Evolutionary conservation across 2,329 filamentous ascomycete genomes (phyloP), one percentile per base, ranked within the genome.

Genomic region (Penicillium concentricum): DNA sequence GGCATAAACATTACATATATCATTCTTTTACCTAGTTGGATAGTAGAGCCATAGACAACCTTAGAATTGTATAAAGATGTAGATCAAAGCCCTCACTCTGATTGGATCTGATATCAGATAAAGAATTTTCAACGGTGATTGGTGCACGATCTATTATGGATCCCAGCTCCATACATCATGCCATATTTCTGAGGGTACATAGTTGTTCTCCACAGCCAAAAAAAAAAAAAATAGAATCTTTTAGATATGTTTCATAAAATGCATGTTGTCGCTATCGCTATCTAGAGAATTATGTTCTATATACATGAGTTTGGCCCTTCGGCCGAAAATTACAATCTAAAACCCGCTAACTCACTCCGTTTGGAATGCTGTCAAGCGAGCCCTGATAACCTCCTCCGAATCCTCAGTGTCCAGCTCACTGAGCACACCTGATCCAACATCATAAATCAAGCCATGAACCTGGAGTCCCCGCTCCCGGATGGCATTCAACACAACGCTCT

Each of bases 401-500:
- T 79, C 77, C 38, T 75, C 65, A 7, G 72, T 75, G 20, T 82
- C 79, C 57, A 87, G 62, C 58, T 84, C 76, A 54, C 81, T 77
- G 64, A 87, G 73, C 45, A 80, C 70, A n/a, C 83, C 84, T 24
- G 72, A 80, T 5, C 71, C 81, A 57, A 87, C 79, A 66, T 94
- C 87, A 71, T 90, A 93, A 15, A 95, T 79, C 51, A 87, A 80
- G n/a, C 90, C 91, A 72, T 94, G 90, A 6, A 95, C 82, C 74
- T 87, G 78, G 41, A 96, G 74, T 1, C 87, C 88, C 28, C 89
- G 80, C 66, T 91, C 86, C 61, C 79, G 74, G 58, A 92, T 84
- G 26, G 89, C 90, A 60, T 90, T 87, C 67, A 86, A 81, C 30
- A 95, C 82, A 24, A 84, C 82, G 48, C 81, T 79, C 73, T 91